These are phyloP conservation scores for Phaseolus coccineus DNA, from an alignment of 331 rosid species.

Conservation along the genomic window DNA sequence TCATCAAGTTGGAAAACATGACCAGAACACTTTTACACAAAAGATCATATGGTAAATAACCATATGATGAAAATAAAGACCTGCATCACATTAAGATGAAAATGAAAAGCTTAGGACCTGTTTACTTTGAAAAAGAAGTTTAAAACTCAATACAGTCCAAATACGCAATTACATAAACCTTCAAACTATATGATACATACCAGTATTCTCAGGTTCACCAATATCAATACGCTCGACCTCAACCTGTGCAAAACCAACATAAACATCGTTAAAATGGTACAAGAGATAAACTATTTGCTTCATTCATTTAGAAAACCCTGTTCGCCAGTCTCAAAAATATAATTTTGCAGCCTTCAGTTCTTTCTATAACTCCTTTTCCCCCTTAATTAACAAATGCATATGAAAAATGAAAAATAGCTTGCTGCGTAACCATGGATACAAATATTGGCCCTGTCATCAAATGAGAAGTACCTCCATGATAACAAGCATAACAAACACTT, in stretches of 20 bases:
- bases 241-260: constrained; percentile 58
- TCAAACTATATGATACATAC: constrained; percentile 39
- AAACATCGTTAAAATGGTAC: constrained; percentile 34
- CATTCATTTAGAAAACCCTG: constrained; percentile 31
- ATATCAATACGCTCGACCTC: constrained; percentile 92
- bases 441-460: constrained; percentile 5
- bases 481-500: neutral
- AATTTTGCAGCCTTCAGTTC: constrained; percentile 23
- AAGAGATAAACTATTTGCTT: constrained; percentile 15
- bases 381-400: constrained; percentile 30
- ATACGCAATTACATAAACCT: constrained; percentile 40
- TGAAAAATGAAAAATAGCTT: neutral
- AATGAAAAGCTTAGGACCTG: constrained; percentile 6
- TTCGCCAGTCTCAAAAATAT: neutral
- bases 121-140: constrained; percentile 18
- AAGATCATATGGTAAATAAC: constrained; percentile 15
- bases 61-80: constrained; percentile 29
- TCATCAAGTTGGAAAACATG: constrained; percentile 26
- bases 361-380: constrained; percentile 25
- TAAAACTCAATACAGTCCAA: constrained; percentile 21
- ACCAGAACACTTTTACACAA: constrained; percentile 15
- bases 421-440: constrained; percentile 15
- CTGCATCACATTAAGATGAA: constrained; percentile 28
- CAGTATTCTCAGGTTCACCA: constrained; percentile 72
- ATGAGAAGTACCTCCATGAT: constrained; percentile 3